A percentile compares a stretch with the other conserved stretches of the same genome.
Evolutionary conservation across 345 rosid species (phyloP).

Genomic region (Corchorus olitorius): DNA sequence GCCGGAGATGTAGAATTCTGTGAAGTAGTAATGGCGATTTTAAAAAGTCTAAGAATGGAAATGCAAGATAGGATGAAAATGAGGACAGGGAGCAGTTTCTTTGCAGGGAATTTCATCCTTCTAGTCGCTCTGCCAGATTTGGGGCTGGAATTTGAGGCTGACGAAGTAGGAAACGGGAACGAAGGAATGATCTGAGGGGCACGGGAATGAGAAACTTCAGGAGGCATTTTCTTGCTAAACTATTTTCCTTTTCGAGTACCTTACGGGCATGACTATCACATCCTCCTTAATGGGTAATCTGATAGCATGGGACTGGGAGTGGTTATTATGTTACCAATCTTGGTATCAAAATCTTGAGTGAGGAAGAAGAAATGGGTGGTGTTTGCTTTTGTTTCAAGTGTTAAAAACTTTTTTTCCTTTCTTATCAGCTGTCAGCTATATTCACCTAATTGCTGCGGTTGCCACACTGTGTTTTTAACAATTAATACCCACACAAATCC

Average conservation of each 20-base stretch:
- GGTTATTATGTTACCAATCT: slow-evolving; percentile 23
- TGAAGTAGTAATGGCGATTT: slow-evolving; percentile 51
- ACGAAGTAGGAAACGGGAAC: slow-evolving; percentile 48
- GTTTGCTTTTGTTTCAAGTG: slow-evolving; percentile 58
- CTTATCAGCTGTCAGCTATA: slow-evolving; percentile 28
- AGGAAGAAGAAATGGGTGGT: slow-evolving; percentile 46
- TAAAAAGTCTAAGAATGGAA: slow-evolving; percentile 66
- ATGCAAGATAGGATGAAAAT: slow-evolving; percentile 60
- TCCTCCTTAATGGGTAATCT: slow-evolving; percentile 29
- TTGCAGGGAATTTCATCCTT: slow-evolving; percentile 55
- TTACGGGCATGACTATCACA: slow-evolving; percentile 27
- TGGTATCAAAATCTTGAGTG: slow-evolving; percentile 35
- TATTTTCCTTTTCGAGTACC: slow-evolving; percentile 19
- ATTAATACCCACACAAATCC: not conserved
- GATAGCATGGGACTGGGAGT: not conserved
- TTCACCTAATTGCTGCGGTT: slow-evolving; percentile 38
- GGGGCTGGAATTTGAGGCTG: slow-evolving; percentile 43
- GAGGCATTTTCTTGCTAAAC: slow-evolving; percentile 54
- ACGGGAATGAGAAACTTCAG: slow-evolving; percentile 50
- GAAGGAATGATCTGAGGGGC: slow-evolving; percentile 41
- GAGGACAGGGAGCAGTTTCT: slow-evolving; percentile 60
- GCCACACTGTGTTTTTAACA: slow-evolving; percentile 24
- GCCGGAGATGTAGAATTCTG: slow-evolving; percentile 29
- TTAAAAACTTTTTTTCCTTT: slow-evolving; percentile 11
- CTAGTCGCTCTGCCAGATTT: slow-evolving; percentile 34